A percentile compares a stretch with the other conserved stretches of the same genome.
Evolutionary conservation across 495 filamentous ascomycete species (phyloP).

Genomic region (Ascobolus immersus): DNA sequence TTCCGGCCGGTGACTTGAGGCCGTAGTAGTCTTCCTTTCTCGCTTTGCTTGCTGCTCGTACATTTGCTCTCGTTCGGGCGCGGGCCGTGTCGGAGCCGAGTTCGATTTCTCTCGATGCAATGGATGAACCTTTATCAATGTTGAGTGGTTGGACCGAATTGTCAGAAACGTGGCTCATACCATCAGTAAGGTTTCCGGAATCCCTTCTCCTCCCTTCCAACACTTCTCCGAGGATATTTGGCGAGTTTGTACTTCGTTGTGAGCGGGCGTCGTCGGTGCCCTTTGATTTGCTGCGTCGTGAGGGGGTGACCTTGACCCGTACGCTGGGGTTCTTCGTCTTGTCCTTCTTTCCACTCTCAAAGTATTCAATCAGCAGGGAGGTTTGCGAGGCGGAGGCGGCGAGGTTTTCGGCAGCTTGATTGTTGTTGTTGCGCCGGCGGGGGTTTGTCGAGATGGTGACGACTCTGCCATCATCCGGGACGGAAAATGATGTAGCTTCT

Average conservation of each 20-base stretch:
- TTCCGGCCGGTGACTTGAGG: no score
- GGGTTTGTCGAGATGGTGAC: constrained; percentile 60
- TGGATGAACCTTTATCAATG: no score
- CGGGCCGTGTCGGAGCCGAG: no score
- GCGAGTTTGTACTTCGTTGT: constrained; percentile 8
- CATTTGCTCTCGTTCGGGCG: no score
- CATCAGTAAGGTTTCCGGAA: no score
- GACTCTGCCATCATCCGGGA: constrained; percentile 86
- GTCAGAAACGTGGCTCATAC: no score
- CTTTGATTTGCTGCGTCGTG: constrained; percentile 21
- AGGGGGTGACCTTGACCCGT: constrained; percentile 80
- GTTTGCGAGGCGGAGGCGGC: constrained; percentile 48
- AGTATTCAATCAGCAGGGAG: constrained; percentile 91
- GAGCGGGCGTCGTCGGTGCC: constrained; percentile 10
- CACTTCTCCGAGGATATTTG: constrained; percentile 12
- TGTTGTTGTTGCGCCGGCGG: constrained; percentile 31
- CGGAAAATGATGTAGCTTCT: constrained; percentile 61
- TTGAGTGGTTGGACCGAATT: no score
- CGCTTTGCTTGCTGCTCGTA: no score
- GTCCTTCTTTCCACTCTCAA: constrained; percentile 55
- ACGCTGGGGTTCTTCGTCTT: constrained; percentile 61
- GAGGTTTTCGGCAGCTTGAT: constrained; percentile 25
- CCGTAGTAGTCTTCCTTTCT: no score
- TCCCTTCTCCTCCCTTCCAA: constrained; percentile 26
- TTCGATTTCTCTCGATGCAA: no score